A percentile compares a stretch with the other conserved stretches of the same genome.
phyloP scores from a whole-genome alignment of 176 grass and related monocot species.

The Oryza meyeriana region DNA sequence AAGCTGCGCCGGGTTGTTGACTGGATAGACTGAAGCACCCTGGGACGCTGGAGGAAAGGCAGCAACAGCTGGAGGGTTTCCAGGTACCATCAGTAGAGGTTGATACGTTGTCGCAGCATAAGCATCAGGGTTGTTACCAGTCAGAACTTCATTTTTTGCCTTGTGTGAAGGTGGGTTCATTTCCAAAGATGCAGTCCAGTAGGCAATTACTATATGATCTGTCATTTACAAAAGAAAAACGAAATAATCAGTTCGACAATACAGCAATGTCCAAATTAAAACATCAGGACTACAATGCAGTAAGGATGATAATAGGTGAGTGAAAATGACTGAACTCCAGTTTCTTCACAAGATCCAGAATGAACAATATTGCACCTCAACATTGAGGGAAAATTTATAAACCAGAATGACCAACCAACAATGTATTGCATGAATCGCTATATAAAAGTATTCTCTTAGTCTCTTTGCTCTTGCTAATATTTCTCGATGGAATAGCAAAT shows the following conservation, averaged over 20 bases:
- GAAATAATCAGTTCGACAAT: neutral
- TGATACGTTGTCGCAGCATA: constrained; percentile 37
- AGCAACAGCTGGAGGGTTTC: constrained; percentile 5
- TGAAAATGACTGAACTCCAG: neutral
- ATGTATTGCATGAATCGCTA: neutral
- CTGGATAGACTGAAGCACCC: neutral
- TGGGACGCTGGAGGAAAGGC: constrained; percentile 22
- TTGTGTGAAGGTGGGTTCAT: constrained; percentile 58
- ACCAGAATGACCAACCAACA: neutral
- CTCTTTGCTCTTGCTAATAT: neutral
- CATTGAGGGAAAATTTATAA: neutral
- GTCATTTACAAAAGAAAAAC: neutral
- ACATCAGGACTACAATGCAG: neutral
- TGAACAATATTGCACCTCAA: neutral
- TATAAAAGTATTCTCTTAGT: neutral
- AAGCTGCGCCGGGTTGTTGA: neutral
- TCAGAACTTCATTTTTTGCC: constrained; percentile 22
- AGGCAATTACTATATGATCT: neutral
- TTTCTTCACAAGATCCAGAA: neutral
- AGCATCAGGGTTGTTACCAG: constrained; percentile 11
- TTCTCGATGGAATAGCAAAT: neutral
- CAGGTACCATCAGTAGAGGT: constrained; percentile 22
- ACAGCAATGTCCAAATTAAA: neutral
- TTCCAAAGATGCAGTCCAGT: constrained; percentile 12
- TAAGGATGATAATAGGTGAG: neutral